Percentiles rank a stretch among this genome's conserved stretches.
phyloP scores from a whole-genome alignment of 495 filamentous ascomycete genomes.

The Parathielavia appendiculata region DNA sequence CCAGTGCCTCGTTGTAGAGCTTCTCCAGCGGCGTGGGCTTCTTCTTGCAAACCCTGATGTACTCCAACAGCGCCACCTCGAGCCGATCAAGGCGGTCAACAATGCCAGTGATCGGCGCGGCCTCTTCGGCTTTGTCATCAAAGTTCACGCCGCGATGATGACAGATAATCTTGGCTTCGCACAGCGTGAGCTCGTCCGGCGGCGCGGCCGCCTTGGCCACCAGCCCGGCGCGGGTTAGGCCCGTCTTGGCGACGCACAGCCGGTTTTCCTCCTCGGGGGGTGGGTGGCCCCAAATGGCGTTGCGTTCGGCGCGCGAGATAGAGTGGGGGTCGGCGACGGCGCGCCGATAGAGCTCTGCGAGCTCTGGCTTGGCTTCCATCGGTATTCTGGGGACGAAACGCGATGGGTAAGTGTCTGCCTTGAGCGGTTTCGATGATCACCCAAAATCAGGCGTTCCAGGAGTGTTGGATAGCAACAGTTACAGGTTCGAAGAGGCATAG shows the following conservation, averaged over 20 bases:
- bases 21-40: slow-evolving; percentile 1
- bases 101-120: not conserved
- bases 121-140: not conserved
- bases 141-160: not conserved
- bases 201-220: not conserved
- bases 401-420: not conserved
- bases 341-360: not conserved
- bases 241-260: not conserved
- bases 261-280: slow-evolving; percentile 5
- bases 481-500: no score
- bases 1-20: not conserved
- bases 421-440: not conserved
- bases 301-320: slow-evolving; percentile 1
- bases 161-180: not conserved
- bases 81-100: not conserved
- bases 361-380: slow-evolving; percentile 1
- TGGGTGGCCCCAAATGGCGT: not conserved
- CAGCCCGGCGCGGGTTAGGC: not conserved
- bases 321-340: not conserved
- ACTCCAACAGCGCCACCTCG: not conserved
- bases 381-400: not conserved
- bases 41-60: no score
- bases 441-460: not conserved
- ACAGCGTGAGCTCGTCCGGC: not conserved
- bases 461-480: no score